A percentile compares a stretch with the other conserved stretches of the same genome.
Conservation (phyloP, 371 early-diverging fungal genomes). For the Mortierella sp. region DNA sequence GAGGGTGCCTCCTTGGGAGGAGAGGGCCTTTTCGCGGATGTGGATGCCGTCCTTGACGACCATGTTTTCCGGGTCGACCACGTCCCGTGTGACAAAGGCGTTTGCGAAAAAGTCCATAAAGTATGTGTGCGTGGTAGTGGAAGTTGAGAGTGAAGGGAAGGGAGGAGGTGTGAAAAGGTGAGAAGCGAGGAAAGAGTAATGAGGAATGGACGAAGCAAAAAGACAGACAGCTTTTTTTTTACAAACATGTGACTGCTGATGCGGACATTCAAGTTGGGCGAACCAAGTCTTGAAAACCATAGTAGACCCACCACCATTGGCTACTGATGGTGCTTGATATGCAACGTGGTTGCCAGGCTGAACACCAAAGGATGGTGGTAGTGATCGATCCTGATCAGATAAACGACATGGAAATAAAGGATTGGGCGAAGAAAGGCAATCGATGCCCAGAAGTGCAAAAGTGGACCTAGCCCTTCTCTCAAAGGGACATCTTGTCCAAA, state of each 20-base stretch:
- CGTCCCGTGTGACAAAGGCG: constrained; percentile 42
- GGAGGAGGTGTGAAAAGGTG: neutral
- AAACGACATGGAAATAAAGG: neutral
- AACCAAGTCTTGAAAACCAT: too few relatives aligned
- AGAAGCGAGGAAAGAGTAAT: neutral
- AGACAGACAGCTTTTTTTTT: neutral
- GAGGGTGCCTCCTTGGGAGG: neutral
- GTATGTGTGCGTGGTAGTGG: neutral
- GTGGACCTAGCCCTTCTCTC: neutral
- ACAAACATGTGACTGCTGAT: constrained; percentile 2
- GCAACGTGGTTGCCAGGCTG: neutral
- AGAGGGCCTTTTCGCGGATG: constrained; percentile 34
- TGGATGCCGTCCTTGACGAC: constrained; percentile 54
- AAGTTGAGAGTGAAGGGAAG: neutral
- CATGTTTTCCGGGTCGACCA: constrained; percentile 17
- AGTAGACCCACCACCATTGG: neutral
- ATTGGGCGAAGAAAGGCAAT: neutral
- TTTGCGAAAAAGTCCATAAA: constrained; percentile 55
- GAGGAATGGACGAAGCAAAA: neutral
- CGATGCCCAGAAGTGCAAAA: neutral
- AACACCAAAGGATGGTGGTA: neutral
- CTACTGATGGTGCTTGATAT: neutral
- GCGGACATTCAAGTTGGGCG: constrained; percentile 7
- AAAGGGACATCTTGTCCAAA: constrained; percentile 12
- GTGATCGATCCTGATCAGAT: too few relatives aligned